These are phyloP conservation scores for Taphrina populina DNA, from an alignment of 1,139 yeast genomes.

Conservation along the genomic window DNA sequence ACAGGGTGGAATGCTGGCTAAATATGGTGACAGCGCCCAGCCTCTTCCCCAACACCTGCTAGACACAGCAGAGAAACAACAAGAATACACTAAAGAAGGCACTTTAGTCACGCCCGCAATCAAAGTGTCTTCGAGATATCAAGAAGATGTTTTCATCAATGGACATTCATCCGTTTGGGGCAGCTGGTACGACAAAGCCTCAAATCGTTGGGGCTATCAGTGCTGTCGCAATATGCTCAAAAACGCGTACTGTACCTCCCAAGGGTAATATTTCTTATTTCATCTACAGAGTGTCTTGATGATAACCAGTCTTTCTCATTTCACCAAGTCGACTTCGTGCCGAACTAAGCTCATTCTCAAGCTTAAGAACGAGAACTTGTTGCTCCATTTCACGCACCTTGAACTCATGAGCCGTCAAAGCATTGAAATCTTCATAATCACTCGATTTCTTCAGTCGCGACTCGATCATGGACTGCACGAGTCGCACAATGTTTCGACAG, in stretches of 20 bases:
- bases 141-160: conserved; percentile 48
- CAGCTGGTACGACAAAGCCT: conserved; percentile 48
- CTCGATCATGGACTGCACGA: conserved; percentile 63
- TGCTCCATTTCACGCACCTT: conserved; percentile 90
- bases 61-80: conserved; percentile 36
- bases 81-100: conserved; percentile 33
- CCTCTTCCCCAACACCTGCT: conserved; percentile 19
- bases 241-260: conserved; percentile 45
- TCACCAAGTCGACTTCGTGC: conserved; percentile 85
- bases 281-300: conserved; percentile 23
- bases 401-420: conserved; percentile 74
- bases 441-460: conserved; percentile 47
- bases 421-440: conserved; percentile 58
- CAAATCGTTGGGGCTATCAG: conserved; percentile 54
- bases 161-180: conserved; percentile 54
- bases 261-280: not conserved
- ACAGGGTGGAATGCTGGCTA: conserved; percentile 44
- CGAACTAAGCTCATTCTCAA: conserved; percentile 66
- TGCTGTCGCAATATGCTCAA: conserved; percentile 51
- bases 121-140: conserved; percentile 41
- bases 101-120: conserved; percentile 17
- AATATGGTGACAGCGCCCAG: conserved; percentile 15
- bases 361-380: conserved; percentile 81
- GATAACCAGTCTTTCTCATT: conserved; percentile 61
- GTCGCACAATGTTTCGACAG: conserved; percentile 66